Base-by-base conservation (phyloP, 2,329 filamentous ascomycete species). In the Stenocarpella maydis region DNA sequence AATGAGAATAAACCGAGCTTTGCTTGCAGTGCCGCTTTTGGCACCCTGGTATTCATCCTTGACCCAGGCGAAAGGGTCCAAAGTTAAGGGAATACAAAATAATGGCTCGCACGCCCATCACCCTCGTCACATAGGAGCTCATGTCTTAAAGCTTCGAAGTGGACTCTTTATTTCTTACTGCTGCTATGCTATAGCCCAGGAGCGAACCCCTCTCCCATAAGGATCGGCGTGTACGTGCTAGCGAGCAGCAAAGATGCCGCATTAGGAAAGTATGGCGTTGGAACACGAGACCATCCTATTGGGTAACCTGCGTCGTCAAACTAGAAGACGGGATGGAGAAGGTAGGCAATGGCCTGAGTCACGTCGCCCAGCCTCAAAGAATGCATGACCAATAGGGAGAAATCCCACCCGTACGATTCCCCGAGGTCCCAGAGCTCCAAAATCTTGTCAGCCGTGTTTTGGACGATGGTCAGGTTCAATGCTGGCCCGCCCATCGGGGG, bases 231-330 rank as follows among this genome's bases (percentile, higher is more conserved):
- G n/a, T 63, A 49, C 2, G 84, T 86, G 69, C 86, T 78, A 0
- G 85, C 85, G 39, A 87, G 74, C 73, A 89, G 72, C 69, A 89
- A 77, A 1, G 81, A 81, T 2, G 83, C 81, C 43, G 82, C 80
- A 24, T 82, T 83, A 0, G 87, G 87, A 69, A 89, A 87, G 75
- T 89, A 89, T 12, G 87, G 87, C 34, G 87, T 88, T 1, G 86
- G 81, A 10, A 88, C 87, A 50, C 83, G 79, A 5, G 80, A 78
- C 0, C 85, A 85, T 7, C 86, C 86, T 5, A 85, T 76, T 0
- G 85, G 83, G 75, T 87, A 87, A 1, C 87, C 86, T 1, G 86
- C 82, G 73, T 87, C 86, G 77, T 89, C 86, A 74, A 89, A 88
- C 50, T 78, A 74, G 66, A 86, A 88, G 28, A 83, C 78, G 1